Percentiles rank a stretch among this genome's conserved stretches.
Conservation (phyloP, 2,329 filamentous ascomycete genomes). For the Apiospora marii region DNA sequence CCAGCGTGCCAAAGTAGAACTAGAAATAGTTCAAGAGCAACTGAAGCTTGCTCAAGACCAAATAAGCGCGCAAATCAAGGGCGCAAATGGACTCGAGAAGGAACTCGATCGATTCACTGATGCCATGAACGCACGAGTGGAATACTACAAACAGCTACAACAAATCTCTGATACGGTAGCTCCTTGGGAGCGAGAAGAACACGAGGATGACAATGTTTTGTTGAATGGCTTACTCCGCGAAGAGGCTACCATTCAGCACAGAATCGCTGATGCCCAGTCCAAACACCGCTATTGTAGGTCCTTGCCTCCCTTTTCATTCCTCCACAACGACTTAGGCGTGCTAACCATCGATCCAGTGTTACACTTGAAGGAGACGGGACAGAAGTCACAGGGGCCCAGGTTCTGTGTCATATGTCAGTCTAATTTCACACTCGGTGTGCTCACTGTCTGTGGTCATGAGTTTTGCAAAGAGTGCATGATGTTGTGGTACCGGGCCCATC, state of each 20-base stretch:
- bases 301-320: not conserved
- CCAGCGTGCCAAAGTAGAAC: conserved; percentile 66
- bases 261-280: conserved; percentile 69
- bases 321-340: not conserved
- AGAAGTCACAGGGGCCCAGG: conserved; percentile 68
- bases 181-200: conserved; percentile 71
- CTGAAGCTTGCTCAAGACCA: conserved; percentile 66
- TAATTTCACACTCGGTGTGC: conserved; percentile 77
- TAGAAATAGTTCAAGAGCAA: conserved; percentile 68
- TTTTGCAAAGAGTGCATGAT: conserved; percentile 90
- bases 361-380: conserved; percentile 64
- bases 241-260: conserved; percentile 62
- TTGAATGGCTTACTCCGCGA: conserved; percentile 51
- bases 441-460: conserved; percentile 89
- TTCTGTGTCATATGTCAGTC: conserved; percentile 89
- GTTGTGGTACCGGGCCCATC: conserved; percentile 77
- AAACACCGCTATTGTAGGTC: conserved; percentile 76
- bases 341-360: conserved; percentile 49
- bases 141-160: conserved; percentile 92
- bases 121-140: conserved; percentile 84
- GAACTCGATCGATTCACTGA: conserved; percentile 80
- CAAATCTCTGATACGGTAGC: conserved; percentile 87
- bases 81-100: conserved; percentile 59
- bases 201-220: conserved; percentile 51
- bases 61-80: conserved; percentile 60